Evolutionary conservation across 257 asterid species (phyloP).

Genomic region (Rehmannia glutinosa): DNA sequence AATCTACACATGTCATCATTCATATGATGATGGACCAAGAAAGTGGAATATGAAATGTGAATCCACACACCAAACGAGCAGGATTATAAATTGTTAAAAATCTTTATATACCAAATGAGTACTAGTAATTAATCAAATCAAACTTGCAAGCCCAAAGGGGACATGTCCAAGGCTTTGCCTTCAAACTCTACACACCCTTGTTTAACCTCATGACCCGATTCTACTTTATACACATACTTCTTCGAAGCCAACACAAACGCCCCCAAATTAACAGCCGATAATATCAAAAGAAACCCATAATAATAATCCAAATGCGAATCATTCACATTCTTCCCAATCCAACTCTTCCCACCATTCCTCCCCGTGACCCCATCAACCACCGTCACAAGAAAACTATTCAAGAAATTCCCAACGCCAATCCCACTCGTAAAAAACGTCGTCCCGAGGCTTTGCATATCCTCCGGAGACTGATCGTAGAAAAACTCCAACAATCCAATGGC

Average conservation of each 20-base stretch:
- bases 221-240: constrained; percentile 63
- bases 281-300: constrained; percentile 53
- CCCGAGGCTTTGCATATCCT: constrained; percentile 80
- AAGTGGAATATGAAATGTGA: too few relatives aligned
- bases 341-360: constrained; percentile 52
- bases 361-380: constrained; percentile 64
- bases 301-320: constrained; percentile 78
- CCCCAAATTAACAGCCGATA: constrained; percentile 45
- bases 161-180: constrained; percentile 29
- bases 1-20: too few relatives aligned
- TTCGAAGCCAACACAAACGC: constrained; percentile 55
- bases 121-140: neutral
- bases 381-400: constrained; percentile 74
- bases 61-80: too few relatives aligned
- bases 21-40: too few relatives aligned
- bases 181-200: constrained; percentile 39
- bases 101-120: neutral
- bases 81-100: neutral
- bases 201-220: constrained; percentile 34
- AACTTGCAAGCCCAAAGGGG: constrained; percentile 36
- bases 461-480: constrained; percentile 87
- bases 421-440: constrained; percentile 88
- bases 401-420: constrained; percentile 78
- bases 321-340: constrained; percentile 85
- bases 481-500: constrained; percentile 77